Conservation (phyloP, 2,329 filamentous ascomycete species). For the Pyrenophora tritici-repentis region DNA sequence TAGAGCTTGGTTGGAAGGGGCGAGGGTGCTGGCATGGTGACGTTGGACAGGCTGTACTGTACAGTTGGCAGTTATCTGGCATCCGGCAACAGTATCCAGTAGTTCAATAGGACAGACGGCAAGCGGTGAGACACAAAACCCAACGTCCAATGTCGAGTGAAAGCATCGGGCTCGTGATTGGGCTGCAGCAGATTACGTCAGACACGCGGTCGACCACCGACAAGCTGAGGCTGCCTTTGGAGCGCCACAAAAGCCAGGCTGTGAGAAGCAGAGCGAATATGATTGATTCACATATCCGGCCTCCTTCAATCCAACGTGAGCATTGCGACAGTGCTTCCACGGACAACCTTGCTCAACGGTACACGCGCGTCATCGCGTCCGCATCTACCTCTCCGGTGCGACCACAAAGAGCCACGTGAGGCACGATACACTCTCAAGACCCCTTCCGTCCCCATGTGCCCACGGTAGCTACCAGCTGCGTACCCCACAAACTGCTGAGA, state of each 20-base stretch:
- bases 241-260: slow-evolving; percentile 15
- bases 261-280: background rate
- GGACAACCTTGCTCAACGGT: background rate
- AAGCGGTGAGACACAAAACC: background rate
- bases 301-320: background rate
- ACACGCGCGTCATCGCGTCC: slow-evolving; percentile 1
- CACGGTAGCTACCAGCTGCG: slow-evolving; percentile 11
- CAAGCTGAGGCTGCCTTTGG: slow-evolving; percentile 3
- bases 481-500: slow-evolving; percentile 7
- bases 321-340: too few relatives aligned
- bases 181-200: slow-evolving; percentile 18
- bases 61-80: too few relatives aligned
- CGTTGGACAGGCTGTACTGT: background rate
- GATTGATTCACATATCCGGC: background rate
- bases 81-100: too few relatives aligned
- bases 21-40: slow-evolving; percentile 38
- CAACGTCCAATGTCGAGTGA: background rate
- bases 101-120: background rate
- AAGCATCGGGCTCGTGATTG: slow-evolving; percentile 14
- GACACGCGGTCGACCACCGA: slow-evolving; percentile 9
- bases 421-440: background rate
- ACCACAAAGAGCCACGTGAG: slow-evolving; percentile 1
- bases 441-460: slow-evolving; percentile 1
- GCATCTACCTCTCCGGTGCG: background rate
- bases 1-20: slow-evolving; percentile 54